These are phyloP conservation scores for Exophiala mesophila DNA, from an alignment of 2,329 filamentous ascomycete genomes.

Conservation along the genomic window DNA sequence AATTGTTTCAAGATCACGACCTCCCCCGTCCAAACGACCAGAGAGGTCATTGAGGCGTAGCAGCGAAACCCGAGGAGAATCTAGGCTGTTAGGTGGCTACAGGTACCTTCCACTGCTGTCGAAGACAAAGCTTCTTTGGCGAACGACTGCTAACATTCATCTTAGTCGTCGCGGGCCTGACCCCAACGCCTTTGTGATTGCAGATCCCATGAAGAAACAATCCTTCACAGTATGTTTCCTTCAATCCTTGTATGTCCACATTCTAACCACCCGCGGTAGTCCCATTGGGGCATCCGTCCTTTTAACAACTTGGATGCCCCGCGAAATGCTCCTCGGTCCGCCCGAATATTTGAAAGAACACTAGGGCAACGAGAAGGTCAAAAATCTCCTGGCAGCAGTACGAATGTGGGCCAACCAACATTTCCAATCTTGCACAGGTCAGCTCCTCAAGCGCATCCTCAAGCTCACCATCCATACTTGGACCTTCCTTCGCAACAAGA, in stretches of 20 bases:
- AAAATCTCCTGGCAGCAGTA: background rate
- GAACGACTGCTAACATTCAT: slow-evolving; percentile 5
- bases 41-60: no score
- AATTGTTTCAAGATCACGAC: no score
- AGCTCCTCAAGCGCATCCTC: no score
- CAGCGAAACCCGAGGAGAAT: slow-evolving; percentile 12
- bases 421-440: no score
- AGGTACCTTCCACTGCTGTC: slow-evolving; percentile 8
- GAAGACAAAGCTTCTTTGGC: background rate
- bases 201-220: slow-evolving; percentile 14
- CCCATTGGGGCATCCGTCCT: background rate
- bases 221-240: slow-evolving; percentile 13
- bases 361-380: background rate
- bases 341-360: background rate
- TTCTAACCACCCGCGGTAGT: background rate
- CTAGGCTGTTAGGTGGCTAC: slow-evolving; percentile 12
- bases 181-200: slow-evolving; percentile 1
- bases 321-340: background rate
- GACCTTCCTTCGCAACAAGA: no score
- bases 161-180: slow-evolving; percentile 8
- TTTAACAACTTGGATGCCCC: background rate
- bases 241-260: background rate
- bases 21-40: no score
- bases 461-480: no score
- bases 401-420: no score